Conservation (phyloP, 2,329 filamentous ascomycete species). For the Westerdykella sp. region DNA sequence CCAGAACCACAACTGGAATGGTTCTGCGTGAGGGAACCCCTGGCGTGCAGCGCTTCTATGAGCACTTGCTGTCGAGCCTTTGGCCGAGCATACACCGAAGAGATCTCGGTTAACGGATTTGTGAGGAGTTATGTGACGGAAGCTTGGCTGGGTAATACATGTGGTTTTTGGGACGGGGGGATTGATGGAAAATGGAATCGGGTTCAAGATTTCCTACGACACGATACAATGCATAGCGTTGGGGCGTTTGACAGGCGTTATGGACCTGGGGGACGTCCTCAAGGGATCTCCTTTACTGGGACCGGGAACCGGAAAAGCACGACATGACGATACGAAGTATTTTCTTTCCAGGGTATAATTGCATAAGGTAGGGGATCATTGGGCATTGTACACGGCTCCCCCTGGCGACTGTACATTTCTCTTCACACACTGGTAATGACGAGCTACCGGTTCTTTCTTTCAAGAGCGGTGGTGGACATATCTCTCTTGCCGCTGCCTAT, state of each 20-base stretch:
- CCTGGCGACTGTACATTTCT: neutral
- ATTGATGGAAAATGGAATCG: constrained; percentile 1
- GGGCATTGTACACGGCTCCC: constrained; percentile 16
- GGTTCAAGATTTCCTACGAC: constrained; percentile 10
- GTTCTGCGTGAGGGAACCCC: too few species aligned
- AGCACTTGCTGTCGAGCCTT: neutral
- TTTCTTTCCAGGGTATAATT: constrained; percentile 19
- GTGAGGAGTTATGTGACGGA: too few species aligned
- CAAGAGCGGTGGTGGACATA: too few species aligned
- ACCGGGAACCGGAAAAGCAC: constrained; percentile 22
- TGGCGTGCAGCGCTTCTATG: too few species aligned
- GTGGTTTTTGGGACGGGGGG: neutral
- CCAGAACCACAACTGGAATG: neutral
- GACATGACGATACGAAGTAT: constrained; percentile 21
- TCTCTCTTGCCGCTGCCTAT: too few species aligned
- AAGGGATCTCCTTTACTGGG: constrained; percentile 8
- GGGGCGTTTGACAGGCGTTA: constrained; percentile 28
- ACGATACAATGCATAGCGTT: constrained; percentile 31
- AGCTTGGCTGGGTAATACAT: too few species aligned
- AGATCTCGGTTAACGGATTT: too few species aligned
- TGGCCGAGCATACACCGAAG: too few species aligned
- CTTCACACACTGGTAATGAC: too few species aligned
- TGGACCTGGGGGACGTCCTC: constrained; percentile 2
- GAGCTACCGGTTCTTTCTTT: too few species aligned
- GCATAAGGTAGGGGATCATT: constrained; percentile 10